Evolutionary conservation across 2,329 filamentous ascomycete species (phyloP).

Genomic region (Zasmidium citrigriseum): DNA sequence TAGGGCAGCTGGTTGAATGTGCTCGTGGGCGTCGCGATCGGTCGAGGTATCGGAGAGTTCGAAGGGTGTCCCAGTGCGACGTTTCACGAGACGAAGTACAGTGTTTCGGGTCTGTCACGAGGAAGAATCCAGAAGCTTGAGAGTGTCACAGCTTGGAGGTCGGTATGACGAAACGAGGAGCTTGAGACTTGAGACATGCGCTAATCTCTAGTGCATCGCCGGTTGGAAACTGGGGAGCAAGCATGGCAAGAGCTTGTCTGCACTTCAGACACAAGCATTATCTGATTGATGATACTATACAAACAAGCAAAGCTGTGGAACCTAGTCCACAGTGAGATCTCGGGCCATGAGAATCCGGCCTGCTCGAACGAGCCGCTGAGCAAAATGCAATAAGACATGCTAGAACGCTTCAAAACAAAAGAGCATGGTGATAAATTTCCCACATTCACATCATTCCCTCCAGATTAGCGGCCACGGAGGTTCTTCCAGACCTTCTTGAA

Average conservation of each 20-base stretch:
- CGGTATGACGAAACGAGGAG: background rate
- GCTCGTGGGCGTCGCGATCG: background rate
- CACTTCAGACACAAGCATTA: background rate
- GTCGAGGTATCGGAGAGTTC: background rate
- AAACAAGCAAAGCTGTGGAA: too few relatives aligned
- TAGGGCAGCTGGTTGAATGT: background rate
- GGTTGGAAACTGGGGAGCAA: background rate
- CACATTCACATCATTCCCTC: background rate
- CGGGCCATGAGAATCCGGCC: too few relatives aligned
- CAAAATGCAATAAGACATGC: slow-evolving; percentile 1
- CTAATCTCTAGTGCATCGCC: background rate
- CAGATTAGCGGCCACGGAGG: slow-evolving; percentile 16
- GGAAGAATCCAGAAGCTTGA: background rate
- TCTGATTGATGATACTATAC: background rate
- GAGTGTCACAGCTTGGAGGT: background rate
- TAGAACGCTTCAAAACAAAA: slow-evolving; percentile 6
- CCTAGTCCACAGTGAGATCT: too few relatives aligned
- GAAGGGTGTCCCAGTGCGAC: background rate
- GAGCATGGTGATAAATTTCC: background rate
- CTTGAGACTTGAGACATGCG: background rate
- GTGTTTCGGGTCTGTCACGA: background rate
- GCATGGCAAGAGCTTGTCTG: background rate
- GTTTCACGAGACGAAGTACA: background rate
- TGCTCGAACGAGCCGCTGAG: background rate
- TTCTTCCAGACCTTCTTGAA: slow-evolving; percentile 30